These are phyloP conservation scores for Ceratocystis alfenasii DNA, from an alignment of 2,329 filamentous ascomycete species.

Conservation along the genomic window DNA sequence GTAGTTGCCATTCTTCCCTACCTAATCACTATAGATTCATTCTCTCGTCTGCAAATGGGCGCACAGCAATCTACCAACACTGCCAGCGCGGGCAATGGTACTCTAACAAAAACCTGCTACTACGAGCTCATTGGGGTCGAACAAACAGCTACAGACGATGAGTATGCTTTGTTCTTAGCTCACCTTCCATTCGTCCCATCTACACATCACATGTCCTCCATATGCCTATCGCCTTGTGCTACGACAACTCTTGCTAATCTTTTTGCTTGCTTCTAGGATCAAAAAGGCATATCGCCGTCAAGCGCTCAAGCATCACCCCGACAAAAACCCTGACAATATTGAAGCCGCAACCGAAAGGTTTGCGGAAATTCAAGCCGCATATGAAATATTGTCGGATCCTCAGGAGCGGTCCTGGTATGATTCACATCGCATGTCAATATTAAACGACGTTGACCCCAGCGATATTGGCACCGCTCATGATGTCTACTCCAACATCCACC, in stretches of 20 bases:
- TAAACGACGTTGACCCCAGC: slow-evolving; percentile 49
- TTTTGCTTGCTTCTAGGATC: slow-evolving; percentile 43
- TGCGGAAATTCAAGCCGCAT: slow-evolving; percentile 82
- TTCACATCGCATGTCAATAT: slow-evolving; percentile 75
- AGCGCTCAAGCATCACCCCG: slow-evolving; percentile 86
- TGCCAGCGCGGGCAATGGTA: slow-evolving; percentile 26
- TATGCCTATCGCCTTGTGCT: neutral
- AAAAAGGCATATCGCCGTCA: slow-evolving; percentile 87
- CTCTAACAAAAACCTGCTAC: slow-evolving; percentile 58
- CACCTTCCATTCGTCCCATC: neutral
- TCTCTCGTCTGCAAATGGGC: slow-evolving; percentile 35
- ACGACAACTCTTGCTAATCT: neutral
- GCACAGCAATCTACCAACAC: slow-evolving; percentile 42
- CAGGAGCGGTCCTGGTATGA: slow-evolving; percentile 98
- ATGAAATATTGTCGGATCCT: slow-evolving; percentile 89
- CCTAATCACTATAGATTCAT: neutral
- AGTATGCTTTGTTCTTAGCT: slow-evolving; percentile 40
- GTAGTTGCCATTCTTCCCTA: neutral
- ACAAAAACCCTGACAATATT: slow-evolving; percentile 79
- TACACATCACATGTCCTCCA: too few species aligned
- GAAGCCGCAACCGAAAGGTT: slow-evolving; percentile 76
- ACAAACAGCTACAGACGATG: slow-evolving; percentile 62
- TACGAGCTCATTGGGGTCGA: slow-evolving; percentile 74
- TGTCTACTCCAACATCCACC: slow-evolving; percentile 54
- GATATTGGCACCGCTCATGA: slow-evolving; percentile 40